A percentile compares a stretch with the other conserved stretches of the same genome.
These are phyloP conservation scores for Paraphaeosphaeria sporulosa DNA, from an alignment of 2,329 filamentous ascomycete genomes.

Conservation along the genomic window DNA sequence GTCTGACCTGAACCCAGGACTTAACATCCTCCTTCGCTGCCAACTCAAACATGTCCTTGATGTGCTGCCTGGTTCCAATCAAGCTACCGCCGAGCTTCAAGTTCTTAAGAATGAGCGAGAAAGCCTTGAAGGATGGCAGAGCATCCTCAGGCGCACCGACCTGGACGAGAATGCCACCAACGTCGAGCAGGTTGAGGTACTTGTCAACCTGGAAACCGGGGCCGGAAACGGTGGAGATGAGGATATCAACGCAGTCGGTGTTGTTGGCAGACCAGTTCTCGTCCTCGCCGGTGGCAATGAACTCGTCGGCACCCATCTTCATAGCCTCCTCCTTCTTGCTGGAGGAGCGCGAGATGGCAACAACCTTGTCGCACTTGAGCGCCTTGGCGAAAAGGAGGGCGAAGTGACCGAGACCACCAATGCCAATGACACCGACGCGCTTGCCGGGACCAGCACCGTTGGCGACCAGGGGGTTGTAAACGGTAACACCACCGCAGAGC, in stretches of 20 bases:
- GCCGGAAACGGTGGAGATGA: conserved; percentile 65
- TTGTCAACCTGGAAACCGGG: conserved; percentile 63
- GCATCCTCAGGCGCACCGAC: conserved; percentile 71
- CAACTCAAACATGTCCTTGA: conserved; percentile 58
- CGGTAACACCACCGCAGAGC: conserved; percentile 83
- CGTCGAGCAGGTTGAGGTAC: conserved; percentile 68
- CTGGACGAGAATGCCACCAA: conserved; percentile 69
- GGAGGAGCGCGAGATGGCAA: conserved; percentile 68
- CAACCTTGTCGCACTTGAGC: conserved; percentile 71
- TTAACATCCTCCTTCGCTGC: conserved; percentile 66
- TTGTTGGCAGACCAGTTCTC: conserved; percentile 65
- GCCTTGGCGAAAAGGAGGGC: conserved; percentile 75
- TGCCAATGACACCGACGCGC: conserved; percentile 76
- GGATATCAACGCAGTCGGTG: conserved; percentile 62
- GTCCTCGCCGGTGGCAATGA: conserved; percentile 67
- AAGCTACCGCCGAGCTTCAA: conserved; percentile 35
- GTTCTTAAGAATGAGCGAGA: conserved; percentile 55
- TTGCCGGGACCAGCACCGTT: conserved; percentile 80
- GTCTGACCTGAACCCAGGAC: conserved; percentile 68
- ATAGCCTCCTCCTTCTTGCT: conserved; percentile 68
- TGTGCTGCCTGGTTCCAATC: conserved; percentile 34
- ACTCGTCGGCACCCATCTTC: conserved; percentile 67
- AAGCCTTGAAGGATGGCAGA: conserved; percentile 59
- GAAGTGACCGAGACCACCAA: conserved; percentile 78
- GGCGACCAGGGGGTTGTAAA: conserved; percentile 77